Percentiles rank a stretch among this genome's conserved stretches.
Evolutionary conservation across 352 stramenopile genomes (phyloP).

Genomic region (Aphanomyces astaci): DNA sequence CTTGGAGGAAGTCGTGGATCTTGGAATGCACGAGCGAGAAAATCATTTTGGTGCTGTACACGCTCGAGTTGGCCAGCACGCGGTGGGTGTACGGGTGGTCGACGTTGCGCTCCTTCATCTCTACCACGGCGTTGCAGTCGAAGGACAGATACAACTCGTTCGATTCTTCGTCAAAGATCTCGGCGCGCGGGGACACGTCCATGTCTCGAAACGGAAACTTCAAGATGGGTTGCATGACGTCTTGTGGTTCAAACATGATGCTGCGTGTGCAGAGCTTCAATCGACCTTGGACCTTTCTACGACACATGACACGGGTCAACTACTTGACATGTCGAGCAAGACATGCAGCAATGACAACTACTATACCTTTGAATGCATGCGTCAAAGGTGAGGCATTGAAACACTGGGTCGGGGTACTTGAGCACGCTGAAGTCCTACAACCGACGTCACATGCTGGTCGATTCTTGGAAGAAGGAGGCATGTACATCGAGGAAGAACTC

Average conservation of each 20-base stretch:
- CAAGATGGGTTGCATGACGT: constrained; percentile 56
- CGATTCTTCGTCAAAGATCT: constrained; percentile 42
- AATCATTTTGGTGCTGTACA: constrained; percentile 40
- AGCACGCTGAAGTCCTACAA: constrained; percentile 58
- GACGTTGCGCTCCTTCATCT: constrained; percentile 68
- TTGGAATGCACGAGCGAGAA: constrained; percentile 72
- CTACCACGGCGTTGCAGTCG: constrained; percentile 39
- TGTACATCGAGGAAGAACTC: constrained; percentile 86
- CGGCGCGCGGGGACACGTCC: constrained; percentile 35
- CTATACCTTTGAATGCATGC: constrained; percentile 12
- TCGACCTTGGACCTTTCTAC: constrained; percentile 50
- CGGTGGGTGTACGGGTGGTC: constrained; percentile 49
- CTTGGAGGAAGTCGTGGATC: constrained; percentile 53
- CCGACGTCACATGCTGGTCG: background rate
- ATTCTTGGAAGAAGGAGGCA: constrained; percentile 15
- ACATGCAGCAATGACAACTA: too few species aligned
- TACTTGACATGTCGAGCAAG: background rate
- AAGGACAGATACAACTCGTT: constrained; percentile 58
- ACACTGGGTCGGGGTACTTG: constrained; percentile 41
- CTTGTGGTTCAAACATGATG: constrained; percentile 84
- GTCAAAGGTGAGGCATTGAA: constrained; percentile 16
- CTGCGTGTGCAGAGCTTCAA: constrained; percentile 82
- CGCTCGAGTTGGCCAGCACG: constrained; percentile 32
- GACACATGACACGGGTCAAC: constrained; percentile 8
- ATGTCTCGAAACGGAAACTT: constrained; percentile 78